Conservation (phyloP, 2,329 filamentous ascomycete species). For the Penicillium italicum region DNA sequence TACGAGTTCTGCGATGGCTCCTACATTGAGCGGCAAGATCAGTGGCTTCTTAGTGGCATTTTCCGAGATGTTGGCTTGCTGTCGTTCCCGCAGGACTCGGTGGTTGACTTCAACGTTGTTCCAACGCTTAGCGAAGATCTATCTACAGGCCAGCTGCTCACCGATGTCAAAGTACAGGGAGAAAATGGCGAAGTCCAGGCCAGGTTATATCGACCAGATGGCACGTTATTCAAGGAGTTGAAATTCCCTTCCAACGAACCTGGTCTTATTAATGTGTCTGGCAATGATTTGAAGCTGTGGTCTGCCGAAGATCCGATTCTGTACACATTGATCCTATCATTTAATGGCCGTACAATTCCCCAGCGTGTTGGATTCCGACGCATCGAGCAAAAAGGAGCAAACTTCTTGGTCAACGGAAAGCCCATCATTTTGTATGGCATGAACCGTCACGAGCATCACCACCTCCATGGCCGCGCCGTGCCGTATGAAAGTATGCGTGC, state of each 20-base stretch:
- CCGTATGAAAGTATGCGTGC: slow-evolving; percentile 59
- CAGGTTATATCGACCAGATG: neutral
- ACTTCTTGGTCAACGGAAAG: slow-evolving; percentile 61
- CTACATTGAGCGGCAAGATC: slow-evolving; percentile 67
- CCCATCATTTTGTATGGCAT: slow-evolving; percentile 61
- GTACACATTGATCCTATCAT: slow-evolving; percentile 51
- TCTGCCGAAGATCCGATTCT: slow-evolving; percentile 64
- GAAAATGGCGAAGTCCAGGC: slow-evolving; percentile 46
- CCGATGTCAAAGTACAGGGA: slow-evolving; percentile 54
- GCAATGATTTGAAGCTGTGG: slow-evolving; percentile 62
- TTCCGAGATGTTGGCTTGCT: slow-evolving; percentile 65
- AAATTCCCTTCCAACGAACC: neutral
- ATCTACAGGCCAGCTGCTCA: neutral
- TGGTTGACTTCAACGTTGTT: slow-evolving; percentile 52
- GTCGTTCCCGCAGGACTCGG: slow-evolving; percentile 48
- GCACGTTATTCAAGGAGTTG: neutral
- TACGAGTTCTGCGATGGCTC: slow-evolving; percentile 68
- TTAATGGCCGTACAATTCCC: slow-evolving; percentile 30
- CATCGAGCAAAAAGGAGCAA: slow-evolving; percentile 52
- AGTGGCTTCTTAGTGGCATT: slow-evolving; percentile 66
- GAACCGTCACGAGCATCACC: slow-evolving; percentile 70
- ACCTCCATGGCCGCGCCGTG: slow-evolving; percentile 59
- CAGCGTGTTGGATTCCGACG: slow-evolving; percentile 62
- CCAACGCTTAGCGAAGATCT: slow-evolving; percentile 10
- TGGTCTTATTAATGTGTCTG: slow-evolving; percentile 9